Evolutionary conservation across 1,139 yeast genomes (phyloP), one percentile per base, ranked within the genome.

Genomic region (Magnusiomyces sp.): DNA sequence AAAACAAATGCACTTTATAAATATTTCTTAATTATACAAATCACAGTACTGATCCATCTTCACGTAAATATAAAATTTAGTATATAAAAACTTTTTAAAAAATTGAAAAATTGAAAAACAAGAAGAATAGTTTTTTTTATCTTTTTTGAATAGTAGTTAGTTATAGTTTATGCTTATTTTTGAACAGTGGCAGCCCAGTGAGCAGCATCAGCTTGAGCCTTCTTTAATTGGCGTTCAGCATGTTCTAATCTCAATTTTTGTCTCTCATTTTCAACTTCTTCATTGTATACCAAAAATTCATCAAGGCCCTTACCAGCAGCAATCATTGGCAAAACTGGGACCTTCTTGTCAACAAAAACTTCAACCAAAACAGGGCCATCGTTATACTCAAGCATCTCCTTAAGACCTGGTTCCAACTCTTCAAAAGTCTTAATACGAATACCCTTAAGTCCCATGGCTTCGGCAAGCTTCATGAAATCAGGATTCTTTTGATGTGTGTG

Each of bases 291-390:
- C 60, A 92, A 84, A 66, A 92, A 89, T 69, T 92, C 97, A 65
- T 92, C 94, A 62, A 92, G 76, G 56, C 86, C 96, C 69, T 85
- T 87, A 61, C 98, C 98, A 53, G 82, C 95, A 50, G 98, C 96
- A 49, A 92, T 98, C 95, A 92, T 90, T 52, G 98, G 98, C 67
- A 92, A 77, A 55, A 94, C 97, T 45, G 97, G 97, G 47, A 92
- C 97, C 76, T 92, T 92, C 78, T 83, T 83, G 71, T 90, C 97
- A 40, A 89, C 95, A 54, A 82, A 64, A 48, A 89, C 97, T 73
- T 92, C 98, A 64, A 90, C 71, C 64, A 92, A 76, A 47, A 90
- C 87, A 19, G 98, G 97, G 23, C 95, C 95, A 40, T 77, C 76
- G 49, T 74, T 71, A 62, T 77, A 74, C 54, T 78, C 87, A 56